Percentiles rank a stretch among this genome's conserved stretches.
These are phyloP conservation scores for Backusella parvicylindrica DNA, from an alignment of 192 early-diverging fungal species.

Conservation along the genomic window DNA sequence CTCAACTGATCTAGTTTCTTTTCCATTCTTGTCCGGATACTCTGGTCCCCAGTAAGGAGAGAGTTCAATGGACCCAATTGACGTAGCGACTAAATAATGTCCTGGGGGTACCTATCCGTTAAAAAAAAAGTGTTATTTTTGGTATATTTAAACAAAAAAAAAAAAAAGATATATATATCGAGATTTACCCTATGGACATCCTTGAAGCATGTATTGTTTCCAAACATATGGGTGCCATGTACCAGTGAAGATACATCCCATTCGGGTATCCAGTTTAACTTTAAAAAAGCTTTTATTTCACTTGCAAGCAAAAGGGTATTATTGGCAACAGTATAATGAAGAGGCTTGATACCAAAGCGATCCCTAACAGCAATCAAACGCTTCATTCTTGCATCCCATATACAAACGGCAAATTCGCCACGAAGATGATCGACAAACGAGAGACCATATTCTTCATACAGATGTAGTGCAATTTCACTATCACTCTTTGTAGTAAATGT, in stretches of 20 bases:
- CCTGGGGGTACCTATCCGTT: not conserved
- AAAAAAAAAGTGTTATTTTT: not conserved
- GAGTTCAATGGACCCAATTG: not conserved
- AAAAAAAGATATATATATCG: not conserved
- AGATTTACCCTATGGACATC: not conserved
- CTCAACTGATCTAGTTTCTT: not conserved
- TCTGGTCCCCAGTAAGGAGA: not conserved
- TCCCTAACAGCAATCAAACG: not conserved
- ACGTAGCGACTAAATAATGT: not conserved
- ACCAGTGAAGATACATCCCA: not conserved
- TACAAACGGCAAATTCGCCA: not conserved
- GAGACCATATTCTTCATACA: not conserved
- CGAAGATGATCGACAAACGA: not conserved
- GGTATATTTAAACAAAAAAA: not conserved
- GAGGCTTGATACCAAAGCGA: not conserved
- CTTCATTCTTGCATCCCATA: not conserved
- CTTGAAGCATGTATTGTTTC: not conserved
- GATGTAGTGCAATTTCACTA: not conserved
- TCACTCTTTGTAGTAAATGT: not conserved
- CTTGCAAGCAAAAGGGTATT: not conserved
- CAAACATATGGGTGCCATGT: not conserved
- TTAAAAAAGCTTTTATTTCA: not conserved
- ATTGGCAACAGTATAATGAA: not conserved
- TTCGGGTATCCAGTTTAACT: not conserved
- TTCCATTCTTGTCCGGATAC: not conserved